Evolutionary conservation across 2,329 filamentous ascomycete genomes (phyloP).

Genomic region (Colletotrichum orbiculare): DNA sequence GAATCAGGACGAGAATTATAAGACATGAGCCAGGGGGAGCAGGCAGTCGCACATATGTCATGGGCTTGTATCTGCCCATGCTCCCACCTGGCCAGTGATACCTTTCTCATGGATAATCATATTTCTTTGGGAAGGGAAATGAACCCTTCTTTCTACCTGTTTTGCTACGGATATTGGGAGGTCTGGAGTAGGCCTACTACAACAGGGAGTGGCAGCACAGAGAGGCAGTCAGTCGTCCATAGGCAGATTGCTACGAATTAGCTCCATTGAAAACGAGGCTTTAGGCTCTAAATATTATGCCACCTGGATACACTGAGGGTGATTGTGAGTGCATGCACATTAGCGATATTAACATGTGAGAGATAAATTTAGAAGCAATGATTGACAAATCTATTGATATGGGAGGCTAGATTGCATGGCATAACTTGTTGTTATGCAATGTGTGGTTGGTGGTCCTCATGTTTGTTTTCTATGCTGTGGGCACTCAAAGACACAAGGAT

Average conservation of each 20-base stretch:
- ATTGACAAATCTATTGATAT: conserved; percentile 4
- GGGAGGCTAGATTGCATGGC: conserved; percentile 1
- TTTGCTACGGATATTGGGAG: conserved; percentile 10
- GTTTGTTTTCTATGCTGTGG: too few relatives aligned
- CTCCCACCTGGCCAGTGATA: conserved; percentile 16
- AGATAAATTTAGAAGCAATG: conserved; percentile 13
- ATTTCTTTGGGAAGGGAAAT: conserved; percentile 27
- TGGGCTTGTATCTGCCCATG: background rate
- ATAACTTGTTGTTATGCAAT: conserved; percentile 11
- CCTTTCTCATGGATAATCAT: conserved; percentile 35
- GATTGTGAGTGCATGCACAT: background rate
- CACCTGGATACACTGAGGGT: background rate
- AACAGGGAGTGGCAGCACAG: conserved; percentile 13
- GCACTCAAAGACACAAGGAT: too few relatives aligned
- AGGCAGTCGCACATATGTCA: conserved; percentile 4
- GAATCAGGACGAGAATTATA: conserved; percentile 4
- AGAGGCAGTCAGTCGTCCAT: conserved; percentile 33
- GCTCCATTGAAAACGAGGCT: conserved; percentile 21
- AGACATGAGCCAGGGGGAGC: background rate
- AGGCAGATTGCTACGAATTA: conserved; percentile 37
- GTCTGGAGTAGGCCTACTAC: conserved; percentile 19
- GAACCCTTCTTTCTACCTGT: conserved; percentile 21
- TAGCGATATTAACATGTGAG: background rate
- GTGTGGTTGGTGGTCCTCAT: background rate
- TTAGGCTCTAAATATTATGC: conserved; percentile 8